Evolutionary conservation across 805 yeast genomes (phyloP), one percentile per base, ranked within the genome.

Genomic region (Saccharomyces kudriavzevii): DNA sequence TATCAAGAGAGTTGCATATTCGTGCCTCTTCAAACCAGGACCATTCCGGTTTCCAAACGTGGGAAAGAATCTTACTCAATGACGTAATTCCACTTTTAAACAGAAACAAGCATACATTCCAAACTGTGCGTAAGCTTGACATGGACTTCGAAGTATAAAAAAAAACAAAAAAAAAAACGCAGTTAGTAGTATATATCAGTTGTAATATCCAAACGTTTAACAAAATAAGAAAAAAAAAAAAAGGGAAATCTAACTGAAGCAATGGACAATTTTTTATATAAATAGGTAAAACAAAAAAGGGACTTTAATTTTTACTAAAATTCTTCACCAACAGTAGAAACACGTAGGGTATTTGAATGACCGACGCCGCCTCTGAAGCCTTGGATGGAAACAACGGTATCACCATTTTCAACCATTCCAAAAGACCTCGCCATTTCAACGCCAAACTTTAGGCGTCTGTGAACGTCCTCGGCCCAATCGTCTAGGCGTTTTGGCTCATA

Each of bases 301-400:
- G 43, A 35, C 43, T 17, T 35, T 35, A 35, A 35, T 35, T 35
- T 35, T 35, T 17, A 35, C 43, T 35, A 35, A 17, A 35, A 35
- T 8, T 24, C 52, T 40, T 49, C 56, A 73, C 77, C 85, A 71
- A 89, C 92, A 72, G 81, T 80, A 66, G 89, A 79, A 69, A 92
- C 83, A 81, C 99, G 92, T 75, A 94, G 82, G 60, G 99, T 94
- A 87, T 94, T 94, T 70, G 99, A 89, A 85, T 94, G 97, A 71
- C 99, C 99, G 63, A 89, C 80, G 77, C 98, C 98, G 74, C 92
- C 87, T 70, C 96, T 88, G 92, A 96, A 94, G 74, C 99, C 99
- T 82, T 94, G 99, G 74, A 94, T 87, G 70, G 96, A 88, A 63
- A 94, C 89, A 66, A 90, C 86, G 56, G 87, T 77, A 73, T 90